phyloP scores from a whole-genome alignment of 2,329 filamentous ascomycete genomes.

The Leptographium galeiforme region DNA sequence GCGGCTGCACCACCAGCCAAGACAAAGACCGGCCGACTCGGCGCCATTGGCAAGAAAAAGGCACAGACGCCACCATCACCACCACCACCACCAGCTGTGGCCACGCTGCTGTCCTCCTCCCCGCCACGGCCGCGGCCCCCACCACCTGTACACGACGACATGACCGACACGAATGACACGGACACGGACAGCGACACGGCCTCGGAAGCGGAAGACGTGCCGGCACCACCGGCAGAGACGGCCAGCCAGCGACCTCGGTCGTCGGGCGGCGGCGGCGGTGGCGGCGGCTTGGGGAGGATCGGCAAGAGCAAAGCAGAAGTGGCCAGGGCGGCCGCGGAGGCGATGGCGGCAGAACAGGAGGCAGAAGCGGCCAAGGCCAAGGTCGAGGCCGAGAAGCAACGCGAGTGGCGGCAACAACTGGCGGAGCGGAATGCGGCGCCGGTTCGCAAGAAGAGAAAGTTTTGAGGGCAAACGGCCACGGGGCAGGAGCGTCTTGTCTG shows the following conservation, averaged over 20 bases:
- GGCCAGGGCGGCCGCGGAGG: slow-evolving; percentile 5
- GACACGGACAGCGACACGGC: slow-evolving; percentile 38
- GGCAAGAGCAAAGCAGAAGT: slow-evolving; percentile 20
- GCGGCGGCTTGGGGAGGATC: slow-evolving; percentile 27
- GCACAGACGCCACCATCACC: slow-evolving; percentile 24
- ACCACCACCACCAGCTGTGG: slow-evolving; percentile 17
- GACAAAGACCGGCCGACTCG: background rate
- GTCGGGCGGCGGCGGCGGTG: too few relatives aligned
- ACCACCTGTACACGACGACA: background rate
- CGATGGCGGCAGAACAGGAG: slow-evolving; percentile 23
- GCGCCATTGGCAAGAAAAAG: slow-evolving; percentile 25
- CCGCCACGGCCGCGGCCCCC: slow-evolving; percentile 25
- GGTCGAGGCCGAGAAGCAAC: background rate
- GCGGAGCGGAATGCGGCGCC: slow-evolving; percentile 36
- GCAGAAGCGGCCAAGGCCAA: slow-evolving; percentile 23
- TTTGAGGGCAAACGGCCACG: slow-evolving; percentile 19
- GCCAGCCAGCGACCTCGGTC: background rate
- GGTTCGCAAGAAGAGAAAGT: slow-evolving; percentile 42
- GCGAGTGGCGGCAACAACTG: slow-evolving; percentile 35
- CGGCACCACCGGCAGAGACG: slow-evolving; percentile 13
- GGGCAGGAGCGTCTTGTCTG: too few relatives aligned
- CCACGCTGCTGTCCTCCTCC: slow-evolving; percentile 18
- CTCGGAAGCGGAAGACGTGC: slow-evolving; percentile 25
- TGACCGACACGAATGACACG: slow-evolving; percentile 10
- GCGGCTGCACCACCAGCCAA: background rate